Evolutionary conservation across 2,329 filamentous ascomycete genomes (phyloP), one percentile per base, ranked within the genome.

Genomic region (Calonectria hongkongensis): DNA sequence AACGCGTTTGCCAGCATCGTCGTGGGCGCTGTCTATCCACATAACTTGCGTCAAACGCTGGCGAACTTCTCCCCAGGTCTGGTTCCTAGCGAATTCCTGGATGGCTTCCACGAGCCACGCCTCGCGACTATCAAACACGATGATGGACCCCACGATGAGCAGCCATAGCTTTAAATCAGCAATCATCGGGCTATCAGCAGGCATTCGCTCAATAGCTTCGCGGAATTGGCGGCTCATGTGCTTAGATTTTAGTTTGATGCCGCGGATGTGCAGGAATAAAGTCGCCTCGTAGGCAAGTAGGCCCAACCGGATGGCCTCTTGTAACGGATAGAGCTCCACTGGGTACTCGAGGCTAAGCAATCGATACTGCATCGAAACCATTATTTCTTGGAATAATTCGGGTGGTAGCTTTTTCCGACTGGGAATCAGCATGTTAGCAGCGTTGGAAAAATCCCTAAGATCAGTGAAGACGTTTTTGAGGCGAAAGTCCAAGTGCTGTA

Each of bases 301-400:
- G 7, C 78, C 82, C 0, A 83, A 62, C 0, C 80, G 77, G 15
- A 79, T 50, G 0, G 78, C 73, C 56, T 81, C 79, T 18, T 79
- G 66, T 5, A 79, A 39, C 1, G 72, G 74, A 1, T 72, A 10
- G 3, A 64, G 6, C 10, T 75, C 70, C 0, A 54, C 25, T 0
- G 75, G 48, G 47, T 79, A 78, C 15, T 76, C 72, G 3, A 83
- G 77, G 0, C 73, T 71, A 2, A 83, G 62, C 1, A 83, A 69
- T 0, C 82, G 76, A 43, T 83, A 83, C 48, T 83, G 82, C 0
- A 81, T 74, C 0, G 81, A 82, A 0, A 82, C 64, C 72, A 82
- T 77, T 0, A 81, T 78, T 64, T 83, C 80, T 18, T 81, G 79
- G 56, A 81, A 82, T 2, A 79, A 51, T 15, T 78, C 74, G 0